Evolutionary conservation across 2,329 filamentous ascomycete species (phyloP).

Genomic region (Cladosporium sphaerospermum): DNA sequence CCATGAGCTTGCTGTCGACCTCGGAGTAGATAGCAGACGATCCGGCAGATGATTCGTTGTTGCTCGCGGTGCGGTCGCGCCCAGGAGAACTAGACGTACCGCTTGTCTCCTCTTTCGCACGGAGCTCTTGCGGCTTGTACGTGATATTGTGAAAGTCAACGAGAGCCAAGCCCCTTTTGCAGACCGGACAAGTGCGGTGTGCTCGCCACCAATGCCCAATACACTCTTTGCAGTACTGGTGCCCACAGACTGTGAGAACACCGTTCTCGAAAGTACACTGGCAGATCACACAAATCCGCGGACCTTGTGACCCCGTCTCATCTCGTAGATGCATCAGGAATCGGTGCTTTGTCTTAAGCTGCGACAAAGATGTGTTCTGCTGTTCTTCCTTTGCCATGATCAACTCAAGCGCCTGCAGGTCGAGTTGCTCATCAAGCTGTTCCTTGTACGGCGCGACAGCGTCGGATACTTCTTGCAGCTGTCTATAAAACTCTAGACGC

Average conservation of each 20-base stretch:
- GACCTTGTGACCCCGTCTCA: conserved; percentile 49
- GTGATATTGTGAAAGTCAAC: conserved; percentile 79
- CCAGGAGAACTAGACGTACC: conserved; percentile 13
- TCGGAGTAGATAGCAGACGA: conserved; percentile 62
- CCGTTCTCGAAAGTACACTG: conserved; percentile 70
- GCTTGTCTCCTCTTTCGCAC: conserved; percentile 53
- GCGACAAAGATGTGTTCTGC: conserved; percentile 53
- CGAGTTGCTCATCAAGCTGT: conserved; percentile 50
- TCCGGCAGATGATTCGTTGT: background rate
- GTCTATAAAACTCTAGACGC: conserved; percentile 81
- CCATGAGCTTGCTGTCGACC: conserved; percentile 64
- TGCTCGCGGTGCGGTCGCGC: background rate
- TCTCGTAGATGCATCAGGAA: conserved; percentile 62
- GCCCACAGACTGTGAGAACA: conserved; percentile 78
- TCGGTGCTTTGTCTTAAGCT: conserved; percentile 64
- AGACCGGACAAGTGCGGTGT: conserved; percentile 74
- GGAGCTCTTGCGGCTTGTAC: conserved; percentile 68
- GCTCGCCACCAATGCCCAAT: conserved; percentile 70
- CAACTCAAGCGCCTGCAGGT: conserved; percentile 41
- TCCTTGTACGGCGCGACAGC: conserved; percentile 71
- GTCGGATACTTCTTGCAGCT: conserved; percentile 87
- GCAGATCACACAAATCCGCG: conserved; percentile 78
- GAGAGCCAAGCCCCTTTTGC: conserved; percentile 61
- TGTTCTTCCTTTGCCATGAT: conserved; percentile 44
- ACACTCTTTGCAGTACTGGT: conserved; percentile 87